These are phyloP conservation scores for Stachybotrys chlorohalonatus DNA, from an alignment of 2,329 filamentous ascomycete genomes.

Conservation along the genomic window DNA sequence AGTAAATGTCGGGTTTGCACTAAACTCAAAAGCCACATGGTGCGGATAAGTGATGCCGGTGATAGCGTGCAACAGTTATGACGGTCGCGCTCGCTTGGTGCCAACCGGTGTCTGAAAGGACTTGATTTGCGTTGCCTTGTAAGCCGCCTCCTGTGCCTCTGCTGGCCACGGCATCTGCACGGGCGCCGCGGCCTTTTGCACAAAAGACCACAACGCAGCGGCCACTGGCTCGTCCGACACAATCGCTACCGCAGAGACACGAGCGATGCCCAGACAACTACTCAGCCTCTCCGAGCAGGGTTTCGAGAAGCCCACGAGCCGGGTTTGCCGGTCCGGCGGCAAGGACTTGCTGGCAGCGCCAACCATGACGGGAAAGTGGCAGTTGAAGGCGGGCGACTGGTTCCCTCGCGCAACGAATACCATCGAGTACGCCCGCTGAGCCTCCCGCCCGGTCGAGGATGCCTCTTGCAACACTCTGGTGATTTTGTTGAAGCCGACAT, in stretches of 20 bases:
- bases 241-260: conserved; percentile 57
- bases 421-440: conserved; percentile 30
- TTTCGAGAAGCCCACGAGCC: conserved; percentile 55
- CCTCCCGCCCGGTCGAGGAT: conserved; percentile 10
- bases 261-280: conserved; percentile 47
- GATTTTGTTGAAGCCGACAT: conserved; percentile 57
- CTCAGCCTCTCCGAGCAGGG: conserved; percentile 49
- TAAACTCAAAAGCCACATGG: too few species aligned
- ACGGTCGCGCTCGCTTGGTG: conserved; percentile 13
- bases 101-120: conserved; percentile 25
- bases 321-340: conserved; percentile 30
- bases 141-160: conserved; percentile 10
- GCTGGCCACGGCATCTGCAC: conserved; percentile 46
- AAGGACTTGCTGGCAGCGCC: conserved; percentile 36
- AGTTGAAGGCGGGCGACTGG: conserved; percentile 48
- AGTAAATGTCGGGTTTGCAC: too few species aligned
- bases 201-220: conserved; percentile 46
- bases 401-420: conserved; percentile 51
- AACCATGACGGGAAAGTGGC: conserved; percentile 50
- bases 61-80: not conserved
- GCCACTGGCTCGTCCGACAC: conserved; percentile 46
- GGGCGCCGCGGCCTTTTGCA: conserved; percentile 39
- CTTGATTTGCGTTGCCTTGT: conserved; percentile 23
- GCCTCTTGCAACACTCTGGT: conserved; percentile 46
- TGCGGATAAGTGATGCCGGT: not conserved